These are phyloP conservation scores for Debaryomyces singareniensis DNA, from an alignment of 1,139 yeast genomes.

Conservation along the genomic window DNA sequence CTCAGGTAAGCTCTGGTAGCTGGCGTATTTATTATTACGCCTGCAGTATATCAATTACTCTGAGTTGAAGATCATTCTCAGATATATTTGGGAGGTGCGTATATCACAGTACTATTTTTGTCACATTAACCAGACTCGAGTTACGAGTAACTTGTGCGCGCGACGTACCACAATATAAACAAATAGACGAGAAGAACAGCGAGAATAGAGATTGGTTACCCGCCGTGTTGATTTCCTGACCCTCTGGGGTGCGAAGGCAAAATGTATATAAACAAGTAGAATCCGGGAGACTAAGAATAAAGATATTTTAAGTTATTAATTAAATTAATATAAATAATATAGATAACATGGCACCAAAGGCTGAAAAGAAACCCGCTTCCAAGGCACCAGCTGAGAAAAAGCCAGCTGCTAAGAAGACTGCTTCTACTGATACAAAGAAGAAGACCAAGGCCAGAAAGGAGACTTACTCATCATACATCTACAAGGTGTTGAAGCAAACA, in stretches of 20 bases:
- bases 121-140: background rate
- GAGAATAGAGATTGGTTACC: slow-evolving; percentile 1
- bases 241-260: slow-evolving; percentile 6
- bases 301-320: slow-evolving; percentile 1
- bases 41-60: background rate
- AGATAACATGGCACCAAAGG: slow-evolving; percentile 84
- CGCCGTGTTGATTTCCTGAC: slow-evolving; percentile 2
- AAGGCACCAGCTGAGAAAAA: slow-evolving; percentile 98
- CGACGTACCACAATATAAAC: background rate
- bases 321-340: slow-evolving; percentile 2
- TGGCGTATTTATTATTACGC: too few species aligned
- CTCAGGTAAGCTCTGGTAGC: background rate
- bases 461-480: slow-evolving; percentile 96
- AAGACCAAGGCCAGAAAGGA: slow-evolving; percentile 97
- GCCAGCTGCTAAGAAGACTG: slow-evolving; percentile 93
- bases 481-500: slow-evolving; percentile 97
- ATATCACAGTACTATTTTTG: background rate
- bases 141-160: background rate
- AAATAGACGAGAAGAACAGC: background rate
- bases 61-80: background rate
- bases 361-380: slow-evolving; percentile 98
- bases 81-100: background rate
- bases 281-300: slow-evolving; percentile 3
- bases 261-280: slow-evolving; percentile 8
- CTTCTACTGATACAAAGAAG: slow-evolving; percentile 74